phyloP scores from a whole-genome alignment of 2,329 filamentous ascomycete genomes.

The Colletotrichum sp. region DNA sequence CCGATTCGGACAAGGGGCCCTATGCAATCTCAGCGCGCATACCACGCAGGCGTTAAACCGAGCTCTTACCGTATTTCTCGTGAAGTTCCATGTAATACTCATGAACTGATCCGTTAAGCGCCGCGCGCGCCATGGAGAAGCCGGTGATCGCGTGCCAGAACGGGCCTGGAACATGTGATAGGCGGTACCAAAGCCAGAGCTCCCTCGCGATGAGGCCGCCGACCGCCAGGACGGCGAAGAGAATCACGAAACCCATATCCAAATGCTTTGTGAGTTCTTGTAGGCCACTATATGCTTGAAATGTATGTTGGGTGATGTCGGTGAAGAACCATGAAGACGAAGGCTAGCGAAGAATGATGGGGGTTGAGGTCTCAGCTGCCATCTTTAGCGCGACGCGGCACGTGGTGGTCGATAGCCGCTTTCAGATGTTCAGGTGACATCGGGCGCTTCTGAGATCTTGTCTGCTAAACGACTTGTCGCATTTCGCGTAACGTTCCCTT shows the following conservation, averaged over 20 bases:
- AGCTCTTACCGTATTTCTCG: conserved; percentile 1
- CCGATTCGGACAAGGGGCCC: conserved; percentile 24
- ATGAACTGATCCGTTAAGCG: conserved; percentile 2
- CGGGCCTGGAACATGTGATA: conserved; percentile 37
- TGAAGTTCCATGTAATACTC: conserved; percentile 16
- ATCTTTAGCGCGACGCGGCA: conserved; percentile 1
- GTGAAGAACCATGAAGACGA: neutral
- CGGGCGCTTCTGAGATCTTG: neutral
- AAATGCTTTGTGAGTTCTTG: neutral
- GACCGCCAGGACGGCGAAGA: neutral
- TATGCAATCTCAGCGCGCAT: conserved; percentile 25
- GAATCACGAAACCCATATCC: neutral
- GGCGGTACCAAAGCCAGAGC: conserved; percentile 29
- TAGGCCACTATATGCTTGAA: neutral
- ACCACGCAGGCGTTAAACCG: conserved; percentile 3
- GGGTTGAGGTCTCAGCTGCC: conserved; percentile 6
- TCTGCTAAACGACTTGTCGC: neutral
- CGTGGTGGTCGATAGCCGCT: neutral
- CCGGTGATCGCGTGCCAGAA: conserved; percentile 35
- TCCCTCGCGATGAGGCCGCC: neutral
- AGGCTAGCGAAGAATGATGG: neutral
- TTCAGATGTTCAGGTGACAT: neutral
- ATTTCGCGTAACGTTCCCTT: rapidly evolving
- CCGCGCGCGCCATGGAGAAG: conserved; percentile 29
- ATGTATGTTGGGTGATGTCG: neutral